Conservation (phyloP, 1,139 yeast genomes). For the Geotrichum histeridarum region DNA sequence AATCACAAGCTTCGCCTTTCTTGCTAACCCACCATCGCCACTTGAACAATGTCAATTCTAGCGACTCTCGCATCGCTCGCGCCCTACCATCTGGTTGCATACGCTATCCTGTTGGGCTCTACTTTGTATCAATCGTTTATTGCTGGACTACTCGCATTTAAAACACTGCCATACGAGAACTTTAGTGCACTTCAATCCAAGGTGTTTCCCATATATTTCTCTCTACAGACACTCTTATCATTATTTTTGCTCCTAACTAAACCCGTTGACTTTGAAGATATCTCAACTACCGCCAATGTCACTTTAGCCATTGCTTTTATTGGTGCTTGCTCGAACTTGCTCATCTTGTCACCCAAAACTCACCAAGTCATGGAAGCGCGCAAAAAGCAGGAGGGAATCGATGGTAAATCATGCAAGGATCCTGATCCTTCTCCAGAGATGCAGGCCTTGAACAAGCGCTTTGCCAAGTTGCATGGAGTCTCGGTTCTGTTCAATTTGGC, state of each 20-base stretch:
- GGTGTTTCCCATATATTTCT: slow-evolving; percentile 77
- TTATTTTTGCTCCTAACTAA: slow-evolving; percentile 60
- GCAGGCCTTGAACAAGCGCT: slow-evolving; percentile 49
- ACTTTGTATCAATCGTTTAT: slow-evolving; percentile 79
- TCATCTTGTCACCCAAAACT: slow-evolving; percentile 65
- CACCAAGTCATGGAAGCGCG: slow-evolving; percentile 55
- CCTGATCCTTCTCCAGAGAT: slow-evolving; percentile 50
- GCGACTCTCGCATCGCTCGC: slow-evolving; percentile 30
- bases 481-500: slow-evolving; percentile 62
- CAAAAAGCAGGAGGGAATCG: slow-evolving; percentile 42
- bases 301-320: slow-evolving; percentile 31
- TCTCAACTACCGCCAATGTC: slow-evolving; percentile 32
- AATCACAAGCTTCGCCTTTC: no score
- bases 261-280: slow-evolving; percentile 58
- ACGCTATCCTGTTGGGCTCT: slow-evolving; percentile 59
- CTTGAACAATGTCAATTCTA: slow-evolving; percentile 21
- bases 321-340: slow-evolving; percentile 60
- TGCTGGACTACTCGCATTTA: slow-evolving; percentile 80
- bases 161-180: slow-evolving; percentile 66
- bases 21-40: neutral
- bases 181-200: slow-evolving; percentile 72
- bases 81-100: slow-evolving; percentile 38
- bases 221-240: slow-evolving; percentile 72
- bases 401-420: slow-evolving; percentile 49
- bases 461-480: slow-evolving; percentile 68